These are phyloP conservation scores for Akebia trifoliata DNA, from an alignment of 164 flowering plant genomes.

Conservation along the genomic window DNA sequence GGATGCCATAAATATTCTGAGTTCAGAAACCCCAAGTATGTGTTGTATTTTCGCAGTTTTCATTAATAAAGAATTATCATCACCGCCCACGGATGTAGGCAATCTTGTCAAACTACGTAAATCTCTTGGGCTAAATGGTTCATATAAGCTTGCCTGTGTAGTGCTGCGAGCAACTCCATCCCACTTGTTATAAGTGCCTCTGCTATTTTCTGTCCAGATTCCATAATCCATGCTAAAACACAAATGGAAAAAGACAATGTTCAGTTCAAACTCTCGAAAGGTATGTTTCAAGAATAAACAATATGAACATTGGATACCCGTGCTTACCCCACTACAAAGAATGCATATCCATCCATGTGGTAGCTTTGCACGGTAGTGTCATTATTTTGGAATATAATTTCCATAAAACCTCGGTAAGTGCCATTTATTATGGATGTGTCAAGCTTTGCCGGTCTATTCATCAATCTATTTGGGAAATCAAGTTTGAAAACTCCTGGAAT, in stretches of 20 bases:
- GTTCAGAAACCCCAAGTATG: too few relatives aligned
- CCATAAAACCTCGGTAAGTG: conserved; percentile 76
- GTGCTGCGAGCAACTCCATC: conserved; percentile 91
- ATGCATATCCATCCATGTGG: conserved; percentile 93
- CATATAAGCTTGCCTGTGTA: conserved; percentile 47
- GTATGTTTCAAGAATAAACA: neutral
- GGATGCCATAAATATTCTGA: too few relatives aligned
- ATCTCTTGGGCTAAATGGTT: neutral
- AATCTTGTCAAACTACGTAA: neutral
- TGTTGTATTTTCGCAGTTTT: too few relatives aligned
- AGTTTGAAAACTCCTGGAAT: conserved; percentile 77
- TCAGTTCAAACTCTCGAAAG: conserved; percentile 1
- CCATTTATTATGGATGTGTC: conserved; percentile 90
- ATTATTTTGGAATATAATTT: conserved; percentile 85
- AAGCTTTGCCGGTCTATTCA: conserved; percentile 72
- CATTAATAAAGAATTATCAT: neutral
- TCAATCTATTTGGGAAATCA: conserved; percentile 73
- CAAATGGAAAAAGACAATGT: conserved; percentile 8
- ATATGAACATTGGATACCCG: neutral
- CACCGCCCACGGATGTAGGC: neutral
- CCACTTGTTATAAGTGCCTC: conserved; percentile 87
- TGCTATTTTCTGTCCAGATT: conserved; percentile 85
- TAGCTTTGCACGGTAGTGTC: conserved; percentile 72
- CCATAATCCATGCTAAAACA: conserved; percentile 86
- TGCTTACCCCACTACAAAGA: conserved; percentile 94